Conservation (phyloP, 1,284 basidiomycete genomes). For the Ustilago hordei region DNA sequence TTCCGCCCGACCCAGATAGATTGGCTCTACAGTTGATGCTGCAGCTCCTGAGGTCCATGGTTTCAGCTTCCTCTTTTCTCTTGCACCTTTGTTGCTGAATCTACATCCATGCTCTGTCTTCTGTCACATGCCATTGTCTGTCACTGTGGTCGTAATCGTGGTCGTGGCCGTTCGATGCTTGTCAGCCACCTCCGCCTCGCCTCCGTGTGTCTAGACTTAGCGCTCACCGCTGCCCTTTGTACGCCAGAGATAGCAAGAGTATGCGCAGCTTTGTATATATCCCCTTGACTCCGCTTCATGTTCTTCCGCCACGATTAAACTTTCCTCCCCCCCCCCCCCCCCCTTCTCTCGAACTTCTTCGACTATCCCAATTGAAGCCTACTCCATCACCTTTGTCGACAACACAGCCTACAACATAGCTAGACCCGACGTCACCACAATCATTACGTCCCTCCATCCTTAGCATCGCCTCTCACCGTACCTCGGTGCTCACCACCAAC, state of each 20-base stretch:
- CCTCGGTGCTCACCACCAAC: not conserved
- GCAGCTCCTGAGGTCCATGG: slow-evolving; percentile 6
- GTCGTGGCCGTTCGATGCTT: slow-evolving; percentile 2
- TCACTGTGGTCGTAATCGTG: not conserved
- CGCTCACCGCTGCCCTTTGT: not conserved
- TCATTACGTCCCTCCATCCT: not conserved
- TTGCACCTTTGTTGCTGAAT: not conserved
- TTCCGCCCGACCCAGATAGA: slow-evolving; percentile 17
- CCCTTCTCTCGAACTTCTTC: not conserved
- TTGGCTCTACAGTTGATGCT: not conserved
- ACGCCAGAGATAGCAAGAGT: slow-evolving; percentile 7
- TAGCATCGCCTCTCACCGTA: not conserved
- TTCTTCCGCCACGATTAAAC: slow-evolving; percentile 5
- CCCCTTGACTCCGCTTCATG: slow-evolving; percentile 13
- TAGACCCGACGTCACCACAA: not conserved
- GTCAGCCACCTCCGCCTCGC: slow-evolving; percentile 5
- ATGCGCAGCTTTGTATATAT: slow-evolving; percentile 30
- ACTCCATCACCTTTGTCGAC: not conserved
- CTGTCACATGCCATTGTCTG: slow-evolving; percentile 5
- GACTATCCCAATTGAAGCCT: not conserved
- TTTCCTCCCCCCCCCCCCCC: not conserved
- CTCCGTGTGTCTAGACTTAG: not conserved
- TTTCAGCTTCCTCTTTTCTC: slow-evolving; percentile 2
- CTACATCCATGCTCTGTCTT: not conserved
- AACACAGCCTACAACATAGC: not conserved